Evolutionary conservation across 2,329 filamentous ascomycete species (phyloP), one percentile per base, ranked within the genome.

Genomic region (Colletotrichum paranaense): DNA sequence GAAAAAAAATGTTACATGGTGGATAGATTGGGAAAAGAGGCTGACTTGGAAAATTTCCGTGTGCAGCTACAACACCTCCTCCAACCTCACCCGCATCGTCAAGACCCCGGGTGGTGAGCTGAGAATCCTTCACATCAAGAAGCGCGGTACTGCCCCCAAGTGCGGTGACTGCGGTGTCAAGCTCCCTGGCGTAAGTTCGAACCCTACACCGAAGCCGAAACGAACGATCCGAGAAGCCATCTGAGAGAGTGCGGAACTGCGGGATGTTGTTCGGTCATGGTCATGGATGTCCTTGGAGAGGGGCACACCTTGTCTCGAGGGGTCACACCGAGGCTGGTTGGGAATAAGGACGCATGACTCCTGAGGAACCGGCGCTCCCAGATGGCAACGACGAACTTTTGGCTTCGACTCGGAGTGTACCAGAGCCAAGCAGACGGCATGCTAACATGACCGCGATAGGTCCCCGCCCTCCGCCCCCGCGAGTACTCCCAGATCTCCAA

Each of bases 131-230:
- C 96, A 99, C 93, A 95, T 98, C 91, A 98, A 98, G 94, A 99
- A 99, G 95, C 94, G 93, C 86, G 97, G 95, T 81, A 97, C 95
- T 85, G 94, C 95, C 78, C 97, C 97, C 85, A 99, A 99, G 92
- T 99, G 97, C 86, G 94, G 97, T 91, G 97, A 99, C 91, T 99
- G 97, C 85, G 97, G 97, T 84, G 92, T 92, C 89, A 98, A 98
- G 91, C 93, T 99, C 83, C 92, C 95, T 84, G 97, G 97, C 87
- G 95, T 99, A 94, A 93, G 95, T 97, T 77, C 71, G 77, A 67
- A 24, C 67, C 72, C 62, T 53, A 28, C 35, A 53, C 28, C 67
- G 28, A 55, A 30, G 35, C 60, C 71, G 60, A 66, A 65, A 1
- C 71, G 62, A 73, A 16, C 58, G 38, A 58, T 42, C 56, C 32